Evolutionary conservation across 225 moss, liverwort and hornwort genomes (phyloP), one percentile per base, ranked within the genome.

Genomic region (Pleurozium schreberi): DNA sequence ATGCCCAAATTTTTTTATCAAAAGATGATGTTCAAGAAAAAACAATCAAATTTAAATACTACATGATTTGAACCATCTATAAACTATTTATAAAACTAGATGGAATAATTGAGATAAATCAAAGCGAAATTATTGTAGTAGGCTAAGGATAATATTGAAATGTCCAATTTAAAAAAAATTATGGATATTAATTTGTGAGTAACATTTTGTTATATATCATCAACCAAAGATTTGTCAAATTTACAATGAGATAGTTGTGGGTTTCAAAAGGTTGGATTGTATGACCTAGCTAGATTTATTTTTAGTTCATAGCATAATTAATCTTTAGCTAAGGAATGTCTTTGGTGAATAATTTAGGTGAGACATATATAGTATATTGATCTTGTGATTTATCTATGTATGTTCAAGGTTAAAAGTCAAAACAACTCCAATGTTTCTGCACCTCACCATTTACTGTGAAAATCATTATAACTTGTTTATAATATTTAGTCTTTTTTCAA

Each of bases 391-490:
- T n/a, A n/a, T n/a, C 33, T 81, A 27, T 20, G 62, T 81, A 62
- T 81, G 5, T 18, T 81, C 2, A 45, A 81, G 45, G 13, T 45
- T 61, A 13, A 81, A 38, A 45, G 18, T 62, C 1, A 0, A 40
- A 42, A 62, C 12, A 61, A 61, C 6, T 22, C 58, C 6, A 45
- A 26, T 64, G 3, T 49, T 65, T 49, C 23, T 17, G 11, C 5
- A 14, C 50, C 5, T 64, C 5, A 14, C 5, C 25, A 65, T 49
- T 16, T 31, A 40, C 0, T 28, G 0, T 12, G 8, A 18, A 3
- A 59, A 80, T 26, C 18, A 40, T 59, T 14, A 33, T 45, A 4
- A 45, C 9, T 62, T 62, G 4, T 34, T 62, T 33, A 31, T 62
- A 21, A 47, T 15, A 0, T 49, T 17, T 47, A 49, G 5, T 36